phyloP scores from a whole-genome alignment of 1,284 basidiomycete species.

The Neolentinus lepideus region DNA sequence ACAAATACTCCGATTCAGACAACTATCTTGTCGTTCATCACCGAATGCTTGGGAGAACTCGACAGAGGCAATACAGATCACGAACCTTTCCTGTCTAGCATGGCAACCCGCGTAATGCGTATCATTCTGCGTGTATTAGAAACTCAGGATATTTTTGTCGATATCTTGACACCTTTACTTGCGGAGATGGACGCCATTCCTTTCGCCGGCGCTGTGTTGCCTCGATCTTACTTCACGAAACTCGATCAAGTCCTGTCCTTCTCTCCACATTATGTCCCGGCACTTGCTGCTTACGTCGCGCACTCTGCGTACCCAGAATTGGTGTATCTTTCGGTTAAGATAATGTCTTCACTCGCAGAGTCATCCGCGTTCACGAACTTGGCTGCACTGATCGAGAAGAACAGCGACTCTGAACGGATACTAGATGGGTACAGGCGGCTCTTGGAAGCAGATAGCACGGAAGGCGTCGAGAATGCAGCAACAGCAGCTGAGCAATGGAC shows the following conservation, averaged over 20 bases:
- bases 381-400: conserved; percentile 76
- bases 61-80: conserved; percentile 65
- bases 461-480: conserved; percentile 55
- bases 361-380: conserved; percentile 60
- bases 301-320: conserved; percentile 70
- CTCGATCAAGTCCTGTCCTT: conserved; percentile 84
- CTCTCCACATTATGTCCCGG: conserved; percentile 69
- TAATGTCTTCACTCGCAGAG: conserved; percentile 63
- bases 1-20: conserved; percentile 66
- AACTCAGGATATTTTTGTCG: conserved; percentile 85
- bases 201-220: conserved; percentile 44
- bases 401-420: conserved; percentile 83
- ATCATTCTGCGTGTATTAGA: conserved; percentile 81
- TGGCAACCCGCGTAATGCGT: conserved; percentile 76
- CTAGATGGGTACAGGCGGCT: conserved; percentile 72
- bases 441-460: conserved; percentile 55
- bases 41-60: conserved; percentile 71
- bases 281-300: conserved; percentile 78
- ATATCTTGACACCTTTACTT: conserved; percentile 80
- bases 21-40: conserved; percentile 70
- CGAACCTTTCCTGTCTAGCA: conserved; percentile 65
- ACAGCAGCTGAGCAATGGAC: conserved; percentile 52
- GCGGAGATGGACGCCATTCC: conserved; percentile 54
- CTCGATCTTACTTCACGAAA: conserved; percentile 63
- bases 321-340: conserved; percentile 75